Evolutionary conservation across 495 filamentous ascomycete genomes (phyloP).

Genomic region (Xylaria cubensis): DNA sequence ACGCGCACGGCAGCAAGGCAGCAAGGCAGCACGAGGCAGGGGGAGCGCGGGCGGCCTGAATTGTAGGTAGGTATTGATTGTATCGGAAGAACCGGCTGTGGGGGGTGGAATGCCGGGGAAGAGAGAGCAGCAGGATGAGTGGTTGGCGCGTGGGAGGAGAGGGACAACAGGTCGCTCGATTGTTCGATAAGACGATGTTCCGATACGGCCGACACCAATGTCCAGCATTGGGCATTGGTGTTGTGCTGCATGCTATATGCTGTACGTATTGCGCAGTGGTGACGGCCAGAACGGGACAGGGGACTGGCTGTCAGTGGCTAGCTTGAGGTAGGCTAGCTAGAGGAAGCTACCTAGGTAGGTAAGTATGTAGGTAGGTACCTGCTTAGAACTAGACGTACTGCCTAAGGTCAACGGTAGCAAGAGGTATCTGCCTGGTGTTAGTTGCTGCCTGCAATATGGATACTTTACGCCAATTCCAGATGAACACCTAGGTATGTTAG

Average conservation of each 20-base stretch:
- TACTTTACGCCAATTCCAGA: not conserved
- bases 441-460: not conserved
- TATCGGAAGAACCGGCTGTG: slow-evolving; percentile 22
- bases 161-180: not conserved
- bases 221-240: slow-evolving; percentile 2
- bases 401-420: too few species aligned
- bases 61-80: not conserved
- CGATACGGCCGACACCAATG: slow-evolving; percentile 16
- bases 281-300: slow-evolving; percentile 1
- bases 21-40: slow-evolving; percentile 6
- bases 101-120: slow-evolving; percentile 16
- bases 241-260: not conserved
- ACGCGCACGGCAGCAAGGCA: not conserved
- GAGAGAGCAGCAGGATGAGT: not conserved
- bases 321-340: not conserved
- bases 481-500: not conserved
- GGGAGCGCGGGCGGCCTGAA: not conserved
- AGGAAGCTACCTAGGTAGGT: not conserved
- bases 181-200: slow-evolving; percentile 16
- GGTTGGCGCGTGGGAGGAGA: slow-evolving; percentile 8
- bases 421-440: not conserved
- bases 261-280: slow-evolving; percentile 16
- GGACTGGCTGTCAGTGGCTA: not conserved
- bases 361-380: not conserved
- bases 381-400: not conserved